phyloP scores from a whole-genome alignment of 768 basidiomycete species.

The Gloeostereum incarnatum region DNA sequence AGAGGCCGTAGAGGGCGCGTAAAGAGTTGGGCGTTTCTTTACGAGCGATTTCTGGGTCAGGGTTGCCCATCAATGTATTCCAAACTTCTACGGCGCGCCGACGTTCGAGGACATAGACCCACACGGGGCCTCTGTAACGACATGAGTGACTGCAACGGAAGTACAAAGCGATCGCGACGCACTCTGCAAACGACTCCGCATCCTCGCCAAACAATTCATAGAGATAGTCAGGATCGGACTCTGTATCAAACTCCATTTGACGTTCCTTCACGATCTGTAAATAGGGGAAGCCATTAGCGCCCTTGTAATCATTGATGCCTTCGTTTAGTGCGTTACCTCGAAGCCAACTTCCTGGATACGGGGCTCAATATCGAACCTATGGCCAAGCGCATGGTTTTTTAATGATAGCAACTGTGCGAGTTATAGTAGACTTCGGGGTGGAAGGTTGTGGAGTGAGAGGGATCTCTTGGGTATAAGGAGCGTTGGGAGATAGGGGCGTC shows the following conservation, averaged over 20 bases:
- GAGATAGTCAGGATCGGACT: conserved; percentile 71
- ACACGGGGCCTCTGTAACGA: conserved; percentile 76
- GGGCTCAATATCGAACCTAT: conserved; percentile 74
- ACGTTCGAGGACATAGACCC: conserved; percentile 86
- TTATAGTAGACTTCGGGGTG: conserved; percentile 17
- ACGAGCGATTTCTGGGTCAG: conserved; percentile 49
- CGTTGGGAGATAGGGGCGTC: conserved; percentile 14
- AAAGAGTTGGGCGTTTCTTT: conserved; percentile 52
- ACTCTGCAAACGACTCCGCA: conserved; percentile 68
- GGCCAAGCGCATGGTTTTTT: conserved; percentile 66
- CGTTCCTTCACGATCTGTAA: conserved; percentile 76
- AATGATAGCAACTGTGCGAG: conserved; percentile 77
- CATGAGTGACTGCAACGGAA: conserved; percentile 6
- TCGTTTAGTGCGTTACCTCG: too few species aligned
- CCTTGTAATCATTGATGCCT: too few species aligned
- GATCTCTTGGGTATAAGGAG: conserved; percentile 15
- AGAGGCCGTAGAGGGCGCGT: conserved; percentile 59
- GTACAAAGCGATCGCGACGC: conserved; percentile 6
- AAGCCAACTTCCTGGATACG: conserved; percentile 75
- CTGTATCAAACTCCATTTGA: conserved; percentile 83
- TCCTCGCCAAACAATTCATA: conserved; percentile 78
- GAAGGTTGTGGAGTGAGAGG: conserved; percentile 4
- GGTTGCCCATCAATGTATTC: conserved; percentile 65
- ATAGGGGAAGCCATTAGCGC: too few species aligned
- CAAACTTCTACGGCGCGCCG: conserved; percentile 75